These are phyloP conservation scores for Leishmania mexicana DNA, from an alignment of 208 protist genomes.

Conservation along the genomic window DNA sequence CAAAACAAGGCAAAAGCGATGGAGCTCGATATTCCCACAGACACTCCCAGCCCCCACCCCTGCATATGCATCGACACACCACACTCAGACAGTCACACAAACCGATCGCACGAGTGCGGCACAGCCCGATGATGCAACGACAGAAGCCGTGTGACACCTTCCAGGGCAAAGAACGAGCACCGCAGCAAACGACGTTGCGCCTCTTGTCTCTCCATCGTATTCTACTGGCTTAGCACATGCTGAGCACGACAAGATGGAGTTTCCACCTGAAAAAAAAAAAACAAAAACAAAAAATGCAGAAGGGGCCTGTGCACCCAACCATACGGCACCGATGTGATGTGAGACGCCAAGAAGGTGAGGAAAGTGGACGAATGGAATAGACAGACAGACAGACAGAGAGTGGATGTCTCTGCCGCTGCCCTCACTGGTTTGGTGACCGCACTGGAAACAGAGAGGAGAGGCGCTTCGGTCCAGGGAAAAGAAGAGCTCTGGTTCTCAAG, in stretches of 20 bases:
- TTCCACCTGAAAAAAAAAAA: neutral
- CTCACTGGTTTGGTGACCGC: neutral
- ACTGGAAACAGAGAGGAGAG: neutral
- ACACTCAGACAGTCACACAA: neutral
- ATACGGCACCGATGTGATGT: neutral
- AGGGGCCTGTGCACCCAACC: neutral
- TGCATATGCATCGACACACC: neutral
- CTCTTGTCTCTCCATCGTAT: neutral
- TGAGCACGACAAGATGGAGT: neutral
- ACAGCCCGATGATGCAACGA: neutral
- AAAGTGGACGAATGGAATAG: neutral
- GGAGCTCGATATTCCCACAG: neutral
- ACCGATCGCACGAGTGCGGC: neutral
- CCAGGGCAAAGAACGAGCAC: neutral
- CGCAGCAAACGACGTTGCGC: neutral
- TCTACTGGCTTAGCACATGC: neutral
- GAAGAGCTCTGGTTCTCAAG: neutral
- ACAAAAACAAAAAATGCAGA: no score
- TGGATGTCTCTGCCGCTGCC: neutral
- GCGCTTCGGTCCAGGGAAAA: neutral
- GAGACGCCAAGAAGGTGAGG: neutral
- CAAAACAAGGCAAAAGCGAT: neutral
- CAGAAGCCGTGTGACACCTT: neutral
- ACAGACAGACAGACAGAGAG: no score
- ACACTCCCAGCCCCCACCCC: neutral